Evolutionary conservation across 345 rosid genomes (phyloP).

Genomic region (Punica granatum): DNA sequence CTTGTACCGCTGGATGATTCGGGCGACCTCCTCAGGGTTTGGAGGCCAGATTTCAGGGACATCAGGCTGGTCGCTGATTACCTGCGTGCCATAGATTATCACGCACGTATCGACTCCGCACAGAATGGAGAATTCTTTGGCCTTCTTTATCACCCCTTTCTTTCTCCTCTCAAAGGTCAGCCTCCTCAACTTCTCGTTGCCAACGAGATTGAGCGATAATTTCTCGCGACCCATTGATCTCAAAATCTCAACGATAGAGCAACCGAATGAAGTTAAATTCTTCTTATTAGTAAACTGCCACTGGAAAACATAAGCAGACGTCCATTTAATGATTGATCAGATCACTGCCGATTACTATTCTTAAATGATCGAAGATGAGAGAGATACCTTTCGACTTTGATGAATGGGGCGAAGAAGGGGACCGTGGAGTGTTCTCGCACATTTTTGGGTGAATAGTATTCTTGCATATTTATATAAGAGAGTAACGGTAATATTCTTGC

Average conservation of each 20-base stretch:
- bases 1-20: constrained; percentile 1
- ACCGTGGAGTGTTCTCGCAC: too few species aligned
- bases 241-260: too few species aligned
- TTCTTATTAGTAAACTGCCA: too few species aligned
- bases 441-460: neutral
- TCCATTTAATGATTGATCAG: too few species aligned
- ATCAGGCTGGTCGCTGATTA: neutral
- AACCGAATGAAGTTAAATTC: too few species aligned
- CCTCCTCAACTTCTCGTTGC: neutral
- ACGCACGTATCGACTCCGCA: too few species aligned
- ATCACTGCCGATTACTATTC: too few species aligned
- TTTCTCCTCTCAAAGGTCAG: constrained; percentile 2
- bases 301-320: too few species aligned
- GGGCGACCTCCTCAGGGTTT: neutral
- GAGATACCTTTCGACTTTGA: too few species aligned
- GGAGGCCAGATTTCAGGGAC: too few species aligned
- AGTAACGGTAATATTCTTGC: neutral
- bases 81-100: neutral
- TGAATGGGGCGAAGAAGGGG: too few species aligned
- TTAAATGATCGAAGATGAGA: too few species aligned
- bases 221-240: constrained; percentile 7
- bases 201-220: neutral
- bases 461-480: neutral
- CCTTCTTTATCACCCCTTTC: constrained; percentile 7
- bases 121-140: constrained; percentile 1